Evolutionary conservation across 176 grass and related monocot genomes (phyloP), one percentile per base, ranked within the genome.

Genomic region (Avena sativa): DNA sequence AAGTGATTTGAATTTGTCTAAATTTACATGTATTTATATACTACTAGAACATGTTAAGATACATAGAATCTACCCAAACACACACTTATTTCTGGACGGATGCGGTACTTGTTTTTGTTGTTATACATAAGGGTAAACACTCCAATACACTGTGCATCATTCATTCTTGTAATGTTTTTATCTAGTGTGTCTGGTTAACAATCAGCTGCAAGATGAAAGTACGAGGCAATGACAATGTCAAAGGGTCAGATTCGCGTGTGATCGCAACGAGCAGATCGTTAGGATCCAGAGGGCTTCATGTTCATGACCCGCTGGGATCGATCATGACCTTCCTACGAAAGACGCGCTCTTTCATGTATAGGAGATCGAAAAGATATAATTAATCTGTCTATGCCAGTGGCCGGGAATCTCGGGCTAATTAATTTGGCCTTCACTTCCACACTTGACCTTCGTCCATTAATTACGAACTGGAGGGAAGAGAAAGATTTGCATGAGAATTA

Each of bases 271-370:
- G 25, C 12, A 65, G 62, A 30, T 34, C 60, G 13, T 34, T 15
- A 0, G 6, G 64, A 34, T 34, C 13, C 26, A 26, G 28, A 16
- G 28, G 62, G 1, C 62, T 30, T 30, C 67, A 69, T 15, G n/a
- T 26, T 17, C 21, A 15, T 53, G 23, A 6, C 14, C 14, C 48
- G 51, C 25, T 55, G 25, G 26, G 16, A 64, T 64, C 15, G 28
- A 78, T 36, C 75, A n/a, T 78, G 34, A 58, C 60, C 38, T 26
- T 72, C 60, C 60, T 63, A 63, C 15, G 25, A 76, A 17, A 76
- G 74, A 9, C 57, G 8, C n/a, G 38, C 21, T 25, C 57, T 62
- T 79, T 8, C 57, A 62, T 62, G 8, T 15, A 17, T 9, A 79
- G 20, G 36, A 44, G 12, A 25, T 44, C 69, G 40, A 72, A 47